These are phyloP conservation scores for Trichosporon sp. DNA, from an alignment of 1,284 basidiomycete species.

Conservation along the genomic window DNA sequence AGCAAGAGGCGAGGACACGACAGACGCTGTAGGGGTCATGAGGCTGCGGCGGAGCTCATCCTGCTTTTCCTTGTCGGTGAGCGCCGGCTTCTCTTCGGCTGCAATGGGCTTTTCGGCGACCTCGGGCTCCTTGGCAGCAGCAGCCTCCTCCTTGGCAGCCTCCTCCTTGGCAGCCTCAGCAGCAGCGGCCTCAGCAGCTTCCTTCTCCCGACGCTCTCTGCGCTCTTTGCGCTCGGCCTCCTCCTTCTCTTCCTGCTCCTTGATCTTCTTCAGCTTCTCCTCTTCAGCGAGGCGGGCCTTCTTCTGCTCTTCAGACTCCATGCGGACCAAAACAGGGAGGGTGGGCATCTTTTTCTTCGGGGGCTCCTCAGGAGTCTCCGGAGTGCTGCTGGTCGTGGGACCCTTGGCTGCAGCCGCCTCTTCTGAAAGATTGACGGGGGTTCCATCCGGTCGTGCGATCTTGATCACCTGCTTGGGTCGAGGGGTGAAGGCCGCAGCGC, in stretches of 20 bases:
- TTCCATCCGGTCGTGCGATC: constrained; percentile 54
- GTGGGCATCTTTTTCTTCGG: constrained; percentile 44
- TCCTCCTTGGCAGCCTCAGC: constrained; percentile 57
- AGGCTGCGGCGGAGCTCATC: constrained; percentile 43
- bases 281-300: constrained; percentile 55
- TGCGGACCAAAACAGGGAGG: constrained; percentile 54
- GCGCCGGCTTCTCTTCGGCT: constrained; percentile 54
- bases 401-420: constrained; percentile 42
- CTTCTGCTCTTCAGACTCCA: constrained; percentile 61
- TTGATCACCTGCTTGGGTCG: constrained; percentile 47
- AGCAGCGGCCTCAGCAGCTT: constrained; percentile 58
- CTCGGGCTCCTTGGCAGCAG: constrained; percentile 53
- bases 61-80: constrained; percentile 38
- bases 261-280: constrained; percentile 47
- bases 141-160: constrained; percentile 55
- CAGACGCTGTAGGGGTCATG: constrained; percentile 40
- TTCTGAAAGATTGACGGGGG: constrained; percentile 48
- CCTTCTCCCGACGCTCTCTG: constrained; percentile 41
- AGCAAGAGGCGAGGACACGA: constrained; percentile 44
- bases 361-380: constrained; percentile 35
- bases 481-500: constrained; percentile 50
- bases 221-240: constrained; percentile 53
- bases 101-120: too few relatives aligned
- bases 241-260: constrained; percentile 50
- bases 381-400: constrained; percentile 37